Conservation (phyloP, 768 basidiomycete genomes). For the Chiua virens region DNA sequence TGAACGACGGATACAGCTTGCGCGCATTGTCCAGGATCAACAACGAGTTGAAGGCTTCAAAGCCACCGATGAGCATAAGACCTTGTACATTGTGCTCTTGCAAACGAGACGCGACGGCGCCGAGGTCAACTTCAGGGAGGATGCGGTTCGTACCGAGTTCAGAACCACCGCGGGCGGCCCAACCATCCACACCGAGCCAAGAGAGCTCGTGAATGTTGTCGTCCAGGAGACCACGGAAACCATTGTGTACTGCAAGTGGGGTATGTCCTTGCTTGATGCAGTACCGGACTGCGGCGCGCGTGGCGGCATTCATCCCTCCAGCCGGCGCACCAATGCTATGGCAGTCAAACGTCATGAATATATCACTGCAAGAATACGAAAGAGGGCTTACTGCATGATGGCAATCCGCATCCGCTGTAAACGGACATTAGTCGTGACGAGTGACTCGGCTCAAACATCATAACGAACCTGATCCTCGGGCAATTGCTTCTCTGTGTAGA, state of each 20-base stretch:
- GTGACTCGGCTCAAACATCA: not conserved
- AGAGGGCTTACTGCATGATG: constrained; percentile 74
- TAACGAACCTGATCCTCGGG: constrained; percentile 46
- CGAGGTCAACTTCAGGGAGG: constrained; percentile 83
- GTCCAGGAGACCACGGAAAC: constrained; percentile 92
- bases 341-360: constrained; percentile 1
- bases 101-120: constrained; percentile 87
- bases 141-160: constrained; percentile 96
- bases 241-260: constrained; percentile 92
- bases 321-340: constrained; percentile 92
- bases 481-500: constrained; percentile 54
- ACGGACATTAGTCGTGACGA: constrained; percentile 8
- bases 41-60: constrained; percentile 88
- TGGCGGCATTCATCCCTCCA: constrained; percentile 98
- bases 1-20: constrained; percentile 84
- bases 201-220: constrained; percentile 83
- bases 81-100: constrained; percentile 80
- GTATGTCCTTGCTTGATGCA: constrained; percentile 90
- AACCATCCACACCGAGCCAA: constrained; percentile 96
- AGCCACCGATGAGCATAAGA: constrained; percentile 90
- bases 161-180: constrained; percentile 95
- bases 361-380: not conserved
- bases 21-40: constrained; percentile 77
- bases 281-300: constrained; percentile 90
- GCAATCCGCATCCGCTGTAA: constrained; percentile 72